A percentile compares a stretch with the other conserved stretches of the same genome.
phyloP scores from a whole-genome alignment of 2,329 filamentous ascomycete species.

The Fusarium subtropicale region DNA sequence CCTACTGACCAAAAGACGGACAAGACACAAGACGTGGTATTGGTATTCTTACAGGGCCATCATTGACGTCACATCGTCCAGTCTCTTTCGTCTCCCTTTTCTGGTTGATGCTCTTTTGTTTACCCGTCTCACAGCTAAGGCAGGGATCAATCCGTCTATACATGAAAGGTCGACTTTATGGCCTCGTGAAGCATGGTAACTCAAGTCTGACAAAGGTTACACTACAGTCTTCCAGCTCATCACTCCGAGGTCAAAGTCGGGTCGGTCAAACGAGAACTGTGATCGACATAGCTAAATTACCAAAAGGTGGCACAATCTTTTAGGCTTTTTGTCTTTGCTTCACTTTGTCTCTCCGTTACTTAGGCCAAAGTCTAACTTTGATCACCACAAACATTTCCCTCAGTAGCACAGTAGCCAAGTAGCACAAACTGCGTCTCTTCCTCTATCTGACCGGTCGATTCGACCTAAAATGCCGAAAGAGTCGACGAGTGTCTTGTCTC shows the following conservation, averaged over 20 bases:
- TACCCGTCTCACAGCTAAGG: neutral
- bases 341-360: neutral
- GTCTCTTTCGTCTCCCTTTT: neutral
- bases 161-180: neutral
- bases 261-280: conserved; percentile 18
- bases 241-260: neutral
- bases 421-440: neutral
- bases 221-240: conserved; percentile 8
- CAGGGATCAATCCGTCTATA: neutral
- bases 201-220: conserved; percentile 7
- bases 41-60: neutral
- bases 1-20: neutral
- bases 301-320: conserved; percentile 7
- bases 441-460: neutral
- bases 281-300: conserved; percentile 35
- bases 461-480: conserved; percentile 19
- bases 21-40: neutral
- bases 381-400: neutral
- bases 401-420: neutral
- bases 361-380: conserved; percentile 4
- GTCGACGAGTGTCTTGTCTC: conserved; percentile 9
- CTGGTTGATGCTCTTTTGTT: conserved; percentile 2
- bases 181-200: neutral
- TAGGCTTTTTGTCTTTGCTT: neutral
- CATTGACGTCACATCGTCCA: conserved; percentile 3